These are phyloP conservation scores for Lactarius sanguifluus DNA, from an alignment of 768 basidiomycete genomes.

Conservation along the genomic window DNA sequence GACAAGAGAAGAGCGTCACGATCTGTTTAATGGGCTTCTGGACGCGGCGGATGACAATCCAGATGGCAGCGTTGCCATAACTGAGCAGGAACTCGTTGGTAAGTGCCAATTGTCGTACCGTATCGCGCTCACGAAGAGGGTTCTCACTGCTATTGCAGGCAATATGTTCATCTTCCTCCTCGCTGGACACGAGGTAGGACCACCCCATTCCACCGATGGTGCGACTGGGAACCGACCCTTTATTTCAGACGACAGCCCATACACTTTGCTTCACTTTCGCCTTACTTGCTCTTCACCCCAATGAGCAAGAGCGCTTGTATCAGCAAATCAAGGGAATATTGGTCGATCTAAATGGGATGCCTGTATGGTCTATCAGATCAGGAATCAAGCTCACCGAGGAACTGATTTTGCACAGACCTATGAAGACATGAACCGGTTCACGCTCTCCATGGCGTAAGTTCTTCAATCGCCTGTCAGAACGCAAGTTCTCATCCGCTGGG, in stretches of 20 bases:
- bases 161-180: slow-evolving; percentile 38
- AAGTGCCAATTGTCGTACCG: background rate
- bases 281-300: slow-evolving; percentile 43
- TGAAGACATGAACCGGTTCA: slow-evolving; percentile 30
- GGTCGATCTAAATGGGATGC: slow-evolving; percentile 33
- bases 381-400: background rate
- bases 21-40: slow-evolving; percentile 34
- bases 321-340: slow-evolving; percentile 39
- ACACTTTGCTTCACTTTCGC: slow-evolving; percentile 42
- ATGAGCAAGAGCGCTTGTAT: slow-evolving; percentile 44
- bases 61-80: slow-evolving; percentile 23
- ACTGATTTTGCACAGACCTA: slow-evolving; percentile 27
- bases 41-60: slow-evolving; percentile 25
- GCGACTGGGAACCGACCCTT: background rate
- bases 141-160: slow-evolving; percentile 3
- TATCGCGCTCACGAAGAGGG: background rate
- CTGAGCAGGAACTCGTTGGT: slow-evolving; percentile 32
- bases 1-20: slow-evolving; percentile 29
- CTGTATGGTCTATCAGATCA: slow-evolving; percentile 4
- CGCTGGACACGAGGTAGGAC: slow-evolving; percentile 37
- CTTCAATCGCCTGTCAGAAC: background rate
- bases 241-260: slow-evolving; percentile 39
- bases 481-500: background rate
- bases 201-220: background rate
- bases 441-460: slow-evolving; percentile 27